Base-by-base conservation (phyloP, 805 yeast species). In the Monosporozyma solicola region DNA sequence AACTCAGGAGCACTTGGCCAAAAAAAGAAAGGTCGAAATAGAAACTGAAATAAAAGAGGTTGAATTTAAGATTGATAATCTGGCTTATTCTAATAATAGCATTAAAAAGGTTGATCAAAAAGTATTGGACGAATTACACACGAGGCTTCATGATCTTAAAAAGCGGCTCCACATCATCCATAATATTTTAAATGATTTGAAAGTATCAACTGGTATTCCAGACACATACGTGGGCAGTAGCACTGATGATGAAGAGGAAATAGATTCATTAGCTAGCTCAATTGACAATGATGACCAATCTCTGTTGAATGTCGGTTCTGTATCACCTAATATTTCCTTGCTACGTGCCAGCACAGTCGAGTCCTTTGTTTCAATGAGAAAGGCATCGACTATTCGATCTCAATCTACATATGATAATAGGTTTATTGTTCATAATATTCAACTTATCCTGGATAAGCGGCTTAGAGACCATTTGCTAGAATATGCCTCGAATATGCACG, bases 391-490 rank as follows among this genome's bases (percentile, higher is more conserved):
- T 10, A 51, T 65, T 2, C 54, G 62, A 10, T 59, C 55, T 3
- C 60, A 62, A 6, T 65, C 73, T 56, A 51, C 63, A 8, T 83
- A 77, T 64, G 82, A 80, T 57, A 83, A 83, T 58, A 65, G 84
- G 50, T 82, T 81, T 59, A 75, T 80, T 55, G 64, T 82, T 22
- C 84, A 83, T 55, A 76, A 79, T 53, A 66, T 82, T 39, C 76
- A 77, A 56, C 58, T 83, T 54, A 79, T 77, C 59, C 77, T 86
- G 77, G 77, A 80, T 61, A 76, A 77, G 49, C 59, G 66, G 8
- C 67, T 78, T 2, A 66, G 85, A 45, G 78, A 83, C 55, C 63
- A 73, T 37, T 67, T 81, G 51, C 64, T 77, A 47, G 73, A 74
- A 37, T 83, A 80, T 56, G 65, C 77, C 3, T 69, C 73, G 13